phyloP scores from a whole-genome alignment of 2,329 filamentous ascomycete genomes.

The Botrytis hyacinthi region DNA sequence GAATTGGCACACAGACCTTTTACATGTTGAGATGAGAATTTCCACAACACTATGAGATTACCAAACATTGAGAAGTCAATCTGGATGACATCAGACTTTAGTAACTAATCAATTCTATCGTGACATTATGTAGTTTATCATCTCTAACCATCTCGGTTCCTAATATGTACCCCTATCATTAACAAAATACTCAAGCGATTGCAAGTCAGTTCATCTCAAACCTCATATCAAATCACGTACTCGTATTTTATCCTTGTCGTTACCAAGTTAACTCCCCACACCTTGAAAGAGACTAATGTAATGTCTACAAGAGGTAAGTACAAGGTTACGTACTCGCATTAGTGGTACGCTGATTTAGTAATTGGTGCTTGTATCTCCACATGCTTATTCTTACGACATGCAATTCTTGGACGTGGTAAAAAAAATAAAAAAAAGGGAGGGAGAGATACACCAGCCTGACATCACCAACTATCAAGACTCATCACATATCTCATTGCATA shows the following conservation, averaged over 20 bases:
- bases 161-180: background rate
- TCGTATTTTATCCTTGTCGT: constrained; percentile 9
- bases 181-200: background rate
- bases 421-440: background rate
- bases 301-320: background rate
- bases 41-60: background rate
- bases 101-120: background rate
- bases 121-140: background rate
- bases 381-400: constrained; percentile 21
- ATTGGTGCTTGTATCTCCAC: constrained; percentile 8
- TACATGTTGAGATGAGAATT: background rate
- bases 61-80: background rate
- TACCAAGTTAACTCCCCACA: background rate
- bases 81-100: background rate
- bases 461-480: background rate
- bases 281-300: background rate
- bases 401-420: background rate
- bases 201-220: background rate
- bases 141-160: background rate
- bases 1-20: background rate
- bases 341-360: background rate
- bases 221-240: constrained; percentile 7
- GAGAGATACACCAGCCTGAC: background rate
- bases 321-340: constrained; percentile 14
- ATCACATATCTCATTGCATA: background rate